phyloP scores from a whole-genome alignment of 495 filamentous ascomycete species.

The Trichocladium uniseriatum region DNA sequence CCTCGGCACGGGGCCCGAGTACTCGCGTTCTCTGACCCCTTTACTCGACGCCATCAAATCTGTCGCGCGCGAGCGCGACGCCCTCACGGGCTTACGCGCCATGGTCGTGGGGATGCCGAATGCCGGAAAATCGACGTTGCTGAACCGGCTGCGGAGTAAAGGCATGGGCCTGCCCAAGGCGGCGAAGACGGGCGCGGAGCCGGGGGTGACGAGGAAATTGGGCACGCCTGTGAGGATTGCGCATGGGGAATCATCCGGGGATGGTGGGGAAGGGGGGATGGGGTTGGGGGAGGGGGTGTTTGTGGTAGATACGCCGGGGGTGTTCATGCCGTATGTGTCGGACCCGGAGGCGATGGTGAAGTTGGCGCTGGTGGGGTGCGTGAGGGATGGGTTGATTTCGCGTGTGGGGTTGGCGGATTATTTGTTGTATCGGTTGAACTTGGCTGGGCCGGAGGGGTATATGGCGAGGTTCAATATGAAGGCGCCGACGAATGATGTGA shows the following conservation, averaged over 20 bases:
- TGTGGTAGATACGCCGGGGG: constrained; percentile 55
- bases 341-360: constrained; percentile 85
- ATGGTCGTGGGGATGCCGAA: constrained; percentile 97
- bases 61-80: constrained; percentile 25
- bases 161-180: constrained; percentile 64
- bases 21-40: not conserved
- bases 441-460: constrained; percentile 48
- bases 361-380: constrained; percentile 77
- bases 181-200: constrained; percentile 72
- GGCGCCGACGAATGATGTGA: constrained; percentile 72
- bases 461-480: constrained; percentile 40
- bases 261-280: constrained; percentile 14
- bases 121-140: constrained; percentile 81
- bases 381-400: constrained; percentile 78
- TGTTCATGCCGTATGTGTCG: constrained; percentile 86
- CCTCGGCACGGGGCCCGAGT: constrained; percentile 34
- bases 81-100: constrained; percentile 54
- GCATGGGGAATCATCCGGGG: not conserved
- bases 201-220: constrained; percentile 83
- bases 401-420: constrained; percentile 76
- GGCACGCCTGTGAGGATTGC: constrained; percentile 71
- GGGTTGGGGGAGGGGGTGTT: constrained; percentile 39
- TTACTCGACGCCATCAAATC: constrained; percentile 29
- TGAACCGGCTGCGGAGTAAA: constrained; percentile 69
- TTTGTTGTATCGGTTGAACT: constrained; percentile 74